Evolutionary conservation across 176 grass and related monocot genomes (phyloP).

Genomic region (Carex kokanica): DNA sequence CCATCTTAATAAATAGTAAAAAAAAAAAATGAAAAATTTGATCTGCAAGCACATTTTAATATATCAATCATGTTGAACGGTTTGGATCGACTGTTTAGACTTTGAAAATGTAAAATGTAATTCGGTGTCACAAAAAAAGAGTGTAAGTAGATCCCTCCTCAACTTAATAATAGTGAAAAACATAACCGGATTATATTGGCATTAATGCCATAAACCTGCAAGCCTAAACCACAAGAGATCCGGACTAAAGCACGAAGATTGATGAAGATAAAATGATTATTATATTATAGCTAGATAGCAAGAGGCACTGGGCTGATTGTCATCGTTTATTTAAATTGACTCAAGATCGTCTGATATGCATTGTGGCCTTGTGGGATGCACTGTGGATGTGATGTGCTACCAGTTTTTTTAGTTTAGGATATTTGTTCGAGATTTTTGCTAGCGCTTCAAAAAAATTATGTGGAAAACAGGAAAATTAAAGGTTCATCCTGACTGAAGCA

Average conservation of each 20-base stretch:
- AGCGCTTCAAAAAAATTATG: neutral
- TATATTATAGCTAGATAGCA: neutral
- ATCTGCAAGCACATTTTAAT: too few species aligned
- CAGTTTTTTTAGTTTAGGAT: neutral
- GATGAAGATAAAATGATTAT: neutral
- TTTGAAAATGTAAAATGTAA: too few species aligned
- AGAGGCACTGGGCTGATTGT: neutral
- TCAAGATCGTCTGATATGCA: neutral
- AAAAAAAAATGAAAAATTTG: too few species aligned
- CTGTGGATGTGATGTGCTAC: conserved; percentile 21
- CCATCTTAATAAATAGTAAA: too few species aligned
- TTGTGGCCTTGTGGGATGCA: neutral
- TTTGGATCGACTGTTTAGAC: too few species aligned
- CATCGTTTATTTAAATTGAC: conserved; percentile 1
- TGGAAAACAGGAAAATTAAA: too few species aligned
- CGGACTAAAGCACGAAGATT: neutral
- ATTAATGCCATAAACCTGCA: neutral
- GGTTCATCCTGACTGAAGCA: neutral
- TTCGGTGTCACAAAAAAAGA: too few species aligned
- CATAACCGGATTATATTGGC: neutral
- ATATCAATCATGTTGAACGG: too few species aligned
- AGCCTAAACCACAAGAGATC: neutral
- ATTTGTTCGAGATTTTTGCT: neutral
- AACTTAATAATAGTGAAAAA: neutral
- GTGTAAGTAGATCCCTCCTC: too few species aligned